Conservation (phyloP, 371 early-diverging fungal species). For the Mortierella sp. region DNA sequence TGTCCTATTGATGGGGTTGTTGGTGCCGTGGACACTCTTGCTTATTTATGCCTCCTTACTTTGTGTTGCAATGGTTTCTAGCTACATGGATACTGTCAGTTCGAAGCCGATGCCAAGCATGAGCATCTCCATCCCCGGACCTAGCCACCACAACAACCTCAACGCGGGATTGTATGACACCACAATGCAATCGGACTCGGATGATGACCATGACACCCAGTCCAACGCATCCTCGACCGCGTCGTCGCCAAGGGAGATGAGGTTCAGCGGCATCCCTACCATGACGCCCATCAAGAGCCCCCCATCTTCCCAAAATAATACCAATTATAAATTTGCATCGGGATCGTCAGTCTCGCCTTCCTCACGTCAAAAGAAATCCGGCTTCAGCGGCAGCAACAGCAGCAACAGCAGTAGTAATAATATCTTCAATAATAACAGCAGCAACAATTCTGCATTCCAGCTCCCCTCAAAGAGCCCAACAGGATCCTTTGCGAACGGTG, state of each 20-base stretch:
- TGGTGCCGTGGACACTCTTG: not conserved
- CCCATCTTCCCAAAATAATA: constrained; percentile 31
- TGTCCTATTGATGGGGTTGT: not conserved
- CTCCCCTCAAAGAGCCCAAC: constrained; percentile 26
- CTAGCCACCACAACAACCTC: constrained; percentile 21
- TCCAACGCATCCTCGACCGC: constrained; percentile 46
- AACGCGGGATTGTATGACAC: constrained; percentile 42
- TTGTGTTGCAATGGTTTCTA: too few species aligned
- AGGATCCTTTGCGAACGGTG: constrained; percentile 28
- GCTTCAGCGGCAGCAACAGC: constrained; percentile 12
- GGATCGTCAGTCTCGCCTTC: constrained; percentile 40
- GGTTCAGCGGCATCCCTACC: constrained; percentile 48
- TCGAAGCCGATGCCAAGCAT: constrained; percentile 48
- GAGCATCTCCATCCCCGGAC: constrained; percentile 48
- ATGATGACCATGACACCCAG: constrained; percentile 47
- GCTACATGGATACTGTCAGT: constrained; percentile 50
- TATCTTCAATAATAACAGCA: constrained; percentile 28
- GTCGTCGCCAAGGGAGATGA: constrained; percentile 51
- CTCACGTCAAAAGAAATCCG: constrained; percentile 33
- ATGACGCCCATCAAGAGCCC: constrained; percentile 54
- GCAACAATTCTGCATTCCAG: constrained; percentile 4
- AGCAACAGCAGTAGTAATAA: constrained; percentile 20
- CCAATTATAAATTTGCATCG: constrained; percentile 25
- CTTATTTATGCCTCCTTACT: too few species aligned
- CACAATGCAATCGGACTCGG: constrained; percentile 51